Conservation (phyloP, 495 filamentous ascomycete genomes). For the Penicillium atrosanguineum region DNA sequence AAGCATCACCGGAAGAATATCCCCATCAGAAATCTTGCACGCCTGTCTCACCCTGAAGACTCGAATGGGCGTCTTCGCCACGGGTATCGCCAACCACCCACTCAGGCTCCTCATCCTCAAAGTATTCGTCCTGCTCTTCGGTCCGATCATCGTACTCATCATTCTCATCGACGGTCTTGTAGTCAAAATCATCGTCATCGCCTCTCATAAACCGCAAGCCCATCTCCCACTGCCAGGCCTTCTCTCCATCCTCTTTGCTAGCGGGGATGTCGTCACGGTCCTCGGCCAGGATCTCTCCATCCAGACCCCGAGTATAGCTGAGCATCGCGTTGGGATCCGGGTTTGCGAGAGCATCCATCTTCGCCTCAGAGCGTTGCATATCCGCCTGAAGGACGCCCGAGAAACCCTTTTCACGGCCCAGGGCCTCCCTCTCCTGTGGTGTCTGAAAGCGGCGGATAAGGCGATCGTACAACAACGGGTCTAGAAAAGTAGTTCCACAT, state of each 20-base stretch:
- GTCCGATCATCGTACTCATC: conserved; percentile 65
- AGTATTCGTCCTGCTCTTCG: conserved; percentile 67
- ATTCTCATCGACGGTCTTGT: conserved; percentile 62
- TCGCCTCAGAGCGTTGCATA: conserved; percentile 68
- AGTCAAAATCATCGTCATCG: conserved; percentile 74
- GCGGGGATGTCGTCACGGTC: conserved; percentile 56
- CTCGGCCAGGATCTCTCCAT: conserved; percentile 56
- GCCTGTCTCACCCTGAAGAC: conserved; percentile 67
- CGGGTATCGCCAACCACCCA: conserved; percentile 52
- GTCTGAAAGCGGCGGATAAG: conserved; percentile 77
- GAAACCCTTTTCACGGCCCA: conserved; percentile 70
- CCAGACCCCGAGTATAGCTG: conserved; percentile 44
- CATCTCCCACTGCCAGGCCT: conserved; percentile 67
- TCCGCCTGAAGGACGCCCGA: conserved; percentile 70
- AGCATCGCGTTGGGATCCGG: conserved; percentile 52
- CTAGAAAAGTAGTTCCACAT: conserved; percentile 38
- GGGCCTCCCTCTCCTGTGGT: conserved; percentile 66
- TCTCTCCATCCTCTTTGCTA: conserved; percentile 62
- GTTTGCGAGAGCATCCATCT: conserved; percentile 59
- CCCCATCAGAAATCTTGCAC: conserved; percentile 70
- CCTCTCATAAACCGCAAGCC: conserved; percentile 67
- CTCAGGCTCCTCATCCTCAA: conserved; percentile 70
- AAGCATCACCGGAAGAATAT: not conserved
- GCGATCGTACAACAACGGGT: conserved; percentile 77
- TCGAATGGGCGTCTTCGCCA: conserved; percentile 32